These are phyloP conservation scores for Euphorbia pulcherrima DNA, from an alignment of 345 rosid species.

Conservation along the genomic window DNA sequence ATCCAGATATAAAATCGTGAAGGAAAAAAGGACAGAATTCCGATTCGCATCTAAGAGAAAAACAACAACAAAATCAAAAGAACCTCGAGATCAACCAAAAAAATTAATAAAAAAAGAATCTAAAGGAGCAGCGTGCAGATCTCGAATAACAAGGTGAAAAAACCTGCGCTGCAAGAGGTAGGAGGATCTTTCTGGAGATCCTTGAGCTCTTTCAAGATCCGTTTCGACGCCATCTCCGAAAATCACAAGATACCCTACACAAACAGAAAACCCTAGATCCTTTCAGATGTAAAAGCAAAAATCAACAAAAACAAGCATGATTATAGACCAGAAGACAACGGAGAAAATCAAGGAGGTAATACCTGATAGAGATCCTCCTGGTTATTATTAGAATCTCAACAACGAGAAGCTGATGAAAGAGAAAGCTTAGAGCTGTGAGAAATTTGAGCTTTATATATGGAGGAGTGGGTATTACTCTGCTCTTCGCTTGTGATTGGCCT, in stretches of 20 bases:
- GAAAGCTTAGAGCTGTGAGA: neutral
- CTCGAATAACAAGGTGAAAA: slow-evolving; percentile 7
- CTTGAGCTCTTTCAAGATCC: slow-evolving; percentile 86
- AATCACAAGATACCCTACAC: slow-evolving; percentile 10
- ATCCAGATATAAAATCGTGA: neutral
- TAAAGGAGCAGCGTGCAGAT: slow-evolving; percentile 5
- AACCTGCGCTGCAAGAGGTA: slow-evolving; percentile 85
- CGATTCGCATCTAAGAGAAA: neutral
- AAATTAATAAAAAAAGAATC: neutral
- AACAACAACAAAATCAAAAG: too few species aligned
- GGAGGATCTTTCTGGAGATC: slow-evolving; percentile 88
- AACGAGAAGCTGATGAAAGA: neutral
- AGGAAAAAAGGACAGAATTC: neutral
- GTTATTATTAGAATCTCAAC: slow-evolving; percentile 12
- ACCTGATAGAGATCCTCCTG: slow-evolving; percentile 23
- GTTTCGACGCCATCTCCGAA: slow-evolving; percentile 65
- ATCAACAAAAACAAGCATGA: neutral
- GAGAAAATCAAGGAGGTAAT: neutral
- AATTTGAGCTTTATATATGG: neutral
- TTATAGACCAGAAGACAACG: neutral
- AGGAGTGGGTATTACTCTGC: slow-evolving; percentile 4
- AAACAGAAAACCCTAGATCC: slow-evolving; percentile 37
- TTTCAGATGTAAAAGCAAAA: slow-evolving; percentile 6
- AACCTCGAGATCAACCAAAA: neutral
- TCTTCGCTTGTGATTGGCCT: neutral